These are phyloP conservation scores for Cicer arietinum DNA, from an alignment of 306 rosid genomes.

Conservation along the genomic window DNA sequence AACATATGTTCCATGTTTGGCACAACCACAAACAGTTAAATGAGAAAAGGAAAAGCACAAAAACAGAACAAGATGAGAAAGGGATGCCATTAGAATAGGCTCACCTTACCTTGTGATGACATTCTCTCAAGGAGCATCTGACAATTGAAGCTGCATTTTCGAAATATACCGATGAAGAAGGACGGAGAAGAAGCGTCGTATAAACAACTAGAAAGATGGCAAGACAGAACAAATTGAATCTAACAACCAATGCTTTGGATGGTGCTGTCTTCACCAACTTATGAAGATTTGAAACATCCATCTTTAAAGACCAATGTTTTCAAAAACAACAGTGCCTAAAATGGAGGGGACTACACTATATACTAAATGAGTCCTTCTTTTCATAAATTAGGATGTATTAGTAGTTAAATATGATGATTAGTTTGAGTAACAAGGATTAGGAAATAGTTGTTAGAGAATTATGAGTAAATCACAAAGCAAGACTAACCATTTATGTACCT, in stretches of 20 bases:
- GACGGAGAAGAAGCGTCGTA: constrained; percentile 75
- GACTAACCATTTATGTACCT: constrained; percentile 47
- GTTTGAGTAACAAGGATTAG: constrained; percentile 43
- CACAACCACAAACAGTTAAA: not conserved
- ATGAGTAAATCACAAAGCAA: constrained; percentile 60
- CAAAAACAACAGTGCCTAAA: constrained; percentile 37
- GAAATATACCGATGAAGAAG: constrained; percentile 69
- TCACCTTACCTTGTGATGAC: constrained; percentile 98
- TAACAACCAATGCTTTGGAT: constrained; percentile 72
- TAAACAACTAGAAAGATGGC: constrained; percentile 67
- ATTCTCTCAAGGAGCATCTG: constrained; percentile 77
- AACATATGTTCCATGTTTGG: not conserved
- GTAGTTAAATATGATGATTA: constrained; percentile 47
- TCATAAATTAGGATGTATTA: constrained; percentile 28
- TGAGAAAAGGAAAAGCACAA: not conserved
- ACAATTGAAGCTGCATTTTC: constrained; percentile 73
- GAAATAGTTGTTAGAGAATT: constrained; percentile 56
- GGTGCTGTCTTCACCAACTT: constrained; percentile 67
- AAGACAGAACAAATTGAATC: constrained; percentile 72
- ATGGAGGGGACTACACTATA: constrained; percentile 43
- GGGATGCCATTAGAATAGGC: constrained; percentile 49
- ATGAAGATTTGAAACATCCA: constrained; percentile 56
- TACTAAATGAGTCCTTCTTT: constrained; percentile 34
- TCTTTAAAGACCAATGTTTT: constrained; percentile 23
- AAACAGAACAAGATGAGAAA: not conserved